phyloP scores from a whole-genome alignment of 1,284 basidiomycete species.

The Melampsora americana region DNA sequence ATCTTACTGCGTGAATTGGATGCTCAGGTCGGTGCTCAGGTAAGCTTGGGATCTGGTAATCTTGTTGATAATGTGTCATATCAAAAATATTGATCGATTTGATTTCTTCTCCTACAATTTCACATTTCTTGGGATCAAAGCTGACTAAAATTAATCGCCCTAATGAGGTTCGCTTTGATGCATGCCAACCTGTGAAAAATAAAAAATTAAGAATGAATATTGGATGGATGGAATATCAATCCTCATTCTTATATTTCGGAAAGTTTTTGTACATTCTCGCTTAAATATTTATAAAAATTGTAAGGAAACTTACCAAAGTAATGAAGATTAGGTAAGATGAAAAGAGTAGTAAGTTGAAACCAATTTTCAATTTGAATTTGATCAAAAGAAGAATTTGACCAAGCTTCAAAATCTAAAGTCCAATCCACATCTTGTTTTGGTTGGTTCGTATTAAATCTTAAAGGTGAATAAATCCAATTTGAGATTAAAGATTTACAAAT shows the following conservation, averaged over 20 bases:
- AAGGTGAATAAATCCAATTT: slow-evolving; percentile 2
- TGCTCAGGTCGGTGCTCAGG: not conserved
- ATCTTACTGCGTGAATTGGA: not conserved
- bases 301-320: slow-evolving; percentile 12
- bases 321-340: slow-evolving; percentile 15
- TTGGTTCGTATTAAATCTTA: no score
- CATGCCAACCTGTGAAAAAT: slow-evolving; percentile 20
- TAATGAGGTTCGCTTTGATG: slow-evolving; percentile 4
- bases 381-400: not conserved
- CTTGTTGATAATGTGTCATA: not conserved
- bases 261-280: not conserved
- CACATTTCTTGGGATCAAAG: slow-evolving; percentile 17
- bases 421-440: not conserved
- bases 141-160: slow-evolving; percentile 27
- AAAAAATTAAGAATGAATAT: no score
- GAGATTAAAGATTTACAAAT: not conserved
- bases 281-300: not conserved
- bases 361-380: slow-evolving; percentile 5
- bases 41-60: no score
- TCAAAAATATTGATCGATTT: slow-evolving; percentile 13
- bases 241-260: not conserved
- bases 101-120: slow-evolving; percentile 23
- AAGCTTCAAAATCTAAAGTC: slow-evolving; percentile 7
- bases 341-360: slow-evolving; percentile 21
- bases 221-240: not conserved